phyloP scores from a whole-genome alignment of 768 basidiomycete genomes.

The Neoboletus magnificus region DNA sequence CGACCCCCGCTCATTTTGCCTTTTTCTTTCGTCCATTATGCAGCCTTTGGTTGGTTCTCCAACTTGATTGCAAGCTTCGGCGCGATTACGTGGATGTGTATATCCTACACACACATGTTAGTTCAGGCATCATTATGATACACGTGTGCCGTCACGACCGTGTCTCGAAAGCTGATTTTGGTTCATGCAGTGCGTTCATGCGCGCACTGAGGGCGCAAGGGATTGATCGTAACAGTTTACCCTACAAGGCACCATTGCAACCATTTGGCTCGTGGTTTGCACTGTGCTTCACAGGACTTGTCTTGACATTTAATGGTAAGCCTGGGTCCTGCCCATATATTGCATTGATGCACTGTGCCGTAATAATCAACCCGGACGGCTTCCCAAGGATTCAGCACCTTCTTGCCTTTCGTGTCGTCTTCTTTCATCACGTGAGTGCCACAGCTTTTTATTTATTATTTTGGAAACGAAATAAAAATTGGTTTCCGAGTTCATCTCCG shows the following conservation, averaged over 20 bases:
- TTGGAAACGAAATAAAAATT: not conserved
- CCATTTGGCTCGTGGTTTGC: constrained; percentile 63
- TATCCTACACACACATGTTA: constrained; percentile 27
- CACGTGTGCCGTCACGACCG: constrained; percentile 1
- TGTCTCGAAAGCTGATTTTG: constrained; percentile 1
- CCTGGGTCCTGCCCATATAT: not conserved
- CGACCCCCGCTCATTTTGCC: constrained; percentile 17
- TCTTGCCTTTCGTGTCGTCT: constrained; percentile 44
- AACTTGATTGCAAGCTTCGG: constrained; percentile 32
- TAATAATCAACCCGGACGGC: not conserved
- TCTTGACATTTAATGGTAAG: constrained; percentile 55
- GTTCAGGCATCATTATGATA: constrained; percentile 3
- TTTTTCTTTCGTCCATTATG: not conserved
- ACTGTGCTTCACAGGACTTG: constrained; percentile 46
- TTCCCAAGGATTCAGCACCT: constrained; percentile 16
- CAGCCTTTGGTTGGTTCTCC: constrained; percentile 25
- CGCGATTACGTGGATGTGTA: constrained; percentile 36
- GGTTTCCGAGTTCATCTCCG: constrained; percentile 28
- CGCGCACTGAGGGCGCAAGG: constrained; percentile 36
- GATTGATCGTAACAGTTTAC: constrained; percentile 40
- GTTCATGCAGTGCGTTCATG: constrained; percentile 16
- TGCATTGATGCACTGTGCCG: constrained; percentile 6
- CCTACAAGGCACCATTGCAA: constrained; percentile 59
- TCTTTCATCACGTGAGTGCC: constrained; percentile 59
- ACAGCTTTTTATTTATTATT: not conserved